Evolutionary conservation across 2,329 filamentous ascomycete genomes (phyloP).

Genomic region (Orbilia quercus): DNA sequence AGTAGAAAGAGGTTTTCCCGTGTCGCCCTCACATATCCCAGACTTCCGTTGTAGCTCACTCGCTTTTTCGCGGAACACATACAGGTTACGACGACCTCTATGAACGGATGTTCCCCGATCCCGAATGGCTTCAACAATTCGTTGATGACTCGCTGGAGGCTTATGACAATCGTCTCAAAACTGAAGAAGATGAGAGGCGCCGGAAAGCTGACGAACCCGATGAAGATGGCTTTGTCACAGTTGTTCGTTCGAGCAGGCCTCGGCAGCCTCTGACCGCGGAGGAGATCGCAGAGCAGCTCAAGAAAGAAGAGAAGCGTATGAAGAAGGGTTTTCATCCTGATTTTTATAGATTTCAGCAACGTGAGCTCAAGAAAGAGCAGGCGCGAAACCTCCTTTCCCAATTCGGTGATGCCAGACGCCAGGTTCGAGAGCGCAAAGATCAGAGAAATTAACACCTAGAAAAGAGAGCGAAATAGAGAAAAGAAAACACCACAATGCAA

Average conservation of each 20-base stretch:
- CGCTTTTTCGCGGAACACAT: slow-evolving; percentile 59
- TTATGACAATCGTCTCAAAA: slow-evolving; percentile 79
- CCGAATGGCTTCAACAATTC: slow-evolving; percentile 73
- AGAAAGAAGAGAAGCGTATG: slow-evolving; percentile 73
- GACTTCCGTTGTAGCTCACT: background rate
- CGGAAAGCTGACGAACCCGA: slow-evolving; percentile 81
- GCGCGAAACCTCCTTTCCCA: slow-evolving; percentile 75
- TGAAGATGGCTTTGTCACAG: slow-evolving; percentile 94
- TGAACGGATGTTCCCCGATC: slow-evolving; percentile 76
- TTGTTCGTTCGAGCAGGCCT: slow-evolving; percentile 77
- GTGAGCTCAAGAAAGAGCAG: slow-evolving; percentile 81
- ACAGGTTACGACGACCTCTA: slow-evolving; percentile 74
- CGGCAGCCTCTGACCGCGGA: slow-evolving; percentile 81
- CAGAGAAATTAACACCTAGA: slow-evolving; percentile 69
- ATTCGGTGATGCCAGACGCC: slow-evolving; percentile 81
- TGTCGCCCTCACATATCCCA: background rate
- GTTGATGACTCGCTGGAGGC: slow-evolving; percentile 87
- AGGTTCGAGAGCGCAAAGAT: slow-evolving; percentile 74
- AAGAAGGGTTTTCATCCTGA: slow-evolving; percentile 73
- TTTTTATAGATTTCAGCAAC: slow-evolving; percentile 86
- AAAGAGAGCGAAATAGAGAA: no score
- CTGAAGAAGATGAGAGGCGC: slow-evolving; percentile 72
- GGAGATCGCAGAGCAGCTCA: slow-evolving; percentile 71
- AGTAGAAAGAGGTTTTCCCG: slow-evolving; percentile 10
- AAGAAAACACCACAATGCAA: no score